phyloP scores from a whole-genome alignment of 2,329 filamentous ascomycete species.

The Ophiostoma ulmi region DNA sequence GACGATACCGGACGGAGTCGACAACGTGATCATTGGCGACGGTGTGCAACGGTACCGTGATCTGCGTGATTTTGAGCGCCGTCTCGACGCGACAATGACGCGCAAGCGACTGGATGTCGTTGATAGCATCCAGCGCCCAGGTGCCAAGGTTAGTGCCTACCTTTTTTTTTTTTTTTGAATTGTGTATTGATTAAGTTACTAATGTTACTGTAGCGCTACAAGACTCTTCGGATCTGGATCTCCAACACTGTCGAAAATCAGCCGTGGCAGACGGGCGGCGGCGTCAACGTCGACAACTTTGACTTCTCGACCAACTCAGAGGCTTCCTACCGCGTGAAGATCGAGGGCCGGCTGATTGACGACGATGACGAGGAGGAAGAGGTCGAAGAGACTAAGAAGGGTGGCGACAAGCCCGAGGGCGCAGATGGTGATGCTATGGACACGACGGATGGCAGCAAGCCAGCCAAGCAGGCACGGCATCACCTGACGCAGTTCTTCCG shows the following conservation, averaged over 20 bases:
- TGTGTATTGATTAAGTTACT: not conserved
- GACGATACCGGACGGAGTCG: conserved; percentile 85
- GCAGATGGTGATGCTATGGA: conserved; percentile 52
- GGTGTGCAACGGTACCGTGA: conserved; percentile 76
- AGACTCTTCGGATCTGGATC: conserved; percentile 87
- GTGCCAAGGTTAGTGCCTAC: conserved; percentile 23
- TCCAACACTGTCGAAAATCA: conserved; percentile 93
- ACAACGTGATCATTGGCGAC: conserved; percentile 75
- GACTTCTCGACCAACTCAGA: conserved; percentile 74
- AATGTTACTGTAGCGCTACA: conserved; percentile 54
- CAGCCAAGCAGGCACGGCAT: conserved; percentile 34
- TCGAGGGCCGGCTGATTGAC: conserved; percentile 79
- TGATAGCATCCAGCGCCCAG: conserved; percentile 68
- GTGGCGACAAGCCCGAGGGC: conserved; percentile 48
- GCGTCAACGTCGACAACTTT: conserved; percentile 66
- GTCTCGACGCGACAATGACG: conserved; percentile 87
- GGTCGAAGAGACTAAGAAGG: conserved; percentile 36
- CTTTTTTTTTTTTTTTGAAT: not conserved
- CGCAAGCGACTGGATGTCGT: conserved; percentile 88
- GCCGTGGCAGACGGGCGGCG: conserved; percentile 73
- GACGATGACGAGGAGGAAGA: conserved; percentile 46
- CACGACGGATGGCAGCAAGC: conserved; percentile 46
- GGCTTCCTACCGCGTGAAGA: conserved; percentile 82
- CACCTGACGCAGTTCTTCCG: conserved; percentile 78
- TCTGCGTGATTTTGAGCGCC: conserved; percentile 79